phyloP scores from a whole-genome alignment of 75 land plant species.

The Sequoia sempervirens region DNA sequence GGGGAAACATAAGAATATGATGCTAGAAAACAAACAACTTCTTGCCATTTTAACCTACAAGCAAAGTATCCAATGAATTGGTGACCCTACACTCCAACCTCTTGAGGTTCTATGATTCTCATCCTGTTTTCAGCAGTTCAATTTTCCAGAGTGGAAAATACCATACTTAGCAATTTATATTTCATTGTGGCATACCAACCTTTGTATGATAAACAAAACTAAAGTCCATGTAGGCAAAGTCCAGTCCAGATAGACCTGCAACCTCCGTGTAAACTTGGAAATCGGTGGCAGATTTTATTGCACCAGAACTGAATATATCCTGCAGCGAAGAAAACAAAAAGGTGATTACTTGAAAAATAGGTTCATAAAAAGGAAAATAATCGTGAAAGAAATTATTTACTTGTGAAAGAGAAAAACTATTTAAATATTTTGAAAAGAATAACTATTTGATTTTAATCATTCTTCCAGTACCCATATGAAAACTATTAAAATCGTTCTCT shows the following conservation, averaged over 20 bases:
- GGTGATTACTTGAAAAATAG: not conserved
- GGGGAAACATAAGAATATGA: not conserved
- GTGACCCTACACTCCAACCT: not conserved
- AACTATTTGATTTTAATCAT: not conserved
- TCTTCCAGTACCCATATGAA: not conserved
- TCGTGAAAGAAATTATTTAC: not conserved
- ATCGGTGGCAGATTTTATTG: slow-evolving; percentile 90
- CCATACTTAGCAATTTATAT: not conserved
- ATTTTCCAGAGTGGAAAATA: not conserved
- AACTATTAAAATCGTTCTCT: not conserved
- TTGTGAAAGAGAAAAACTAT: not conserved
- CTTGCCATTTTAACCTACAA: not conserved
- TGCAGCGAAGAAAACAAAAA: slow-evolving; percentile 22
- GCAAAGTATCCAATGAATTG: not conserved
- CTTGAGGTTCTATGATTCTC: not conserved
- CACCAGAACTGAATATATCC: slow-evolving; percentile 88
- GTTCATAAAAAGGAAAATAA: not conserved
- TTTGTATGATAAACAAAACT: slow-evolving; percentile 92
- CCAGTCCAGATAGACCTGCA: slow-evolving; percentile 92
- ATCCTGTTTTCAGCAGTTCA: not conserved
- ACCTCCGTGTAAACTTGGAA: slow-evolving; percentile 86
- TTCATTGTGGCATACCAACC: slow-evolving; percentile 27
- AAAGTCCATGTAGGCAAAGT: slow-evolving; percentile 83
- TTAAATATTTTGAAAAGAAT: not conserved
- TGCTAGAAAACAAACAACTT: not conserved